Percentiles rank a stretch among this genome's conserved stretches.
These are phyloP conservation scores for Fusarium verrucosum DNA, from an alignment of 2,329 filamentous ascomycete species.

Conservation along the genomic window DNA sequence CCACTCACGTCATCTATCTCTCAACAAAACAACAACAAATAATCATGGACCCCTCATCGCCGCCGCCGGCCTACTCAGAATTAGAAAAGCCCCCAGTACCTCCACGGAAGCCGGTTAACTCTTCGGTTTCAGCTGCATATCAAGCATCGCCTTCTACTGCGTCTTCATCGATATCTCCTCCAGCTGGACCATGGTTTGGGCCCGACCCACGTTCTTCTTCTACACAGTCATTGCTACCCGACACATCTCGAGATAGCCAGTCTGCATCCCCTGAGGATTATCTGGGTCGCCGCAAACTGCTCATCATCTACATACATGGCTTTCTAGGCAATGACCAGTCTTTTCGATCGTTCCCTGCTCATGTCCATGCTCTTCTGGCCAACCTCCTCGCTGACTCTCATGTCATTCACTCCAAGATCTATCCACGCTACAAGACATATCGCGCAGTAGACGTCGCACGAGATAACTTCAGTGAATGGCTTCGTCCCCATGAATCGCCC, in stretches of 20 bases:
- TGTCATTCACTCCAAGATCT: slow-evolving; percentile 86
- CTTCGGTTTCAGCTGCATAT: slow-evolving; percentile 10
- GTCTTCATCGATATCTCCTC: neutral
- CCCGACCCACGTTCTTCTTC: slow-evolving; percentile 61
- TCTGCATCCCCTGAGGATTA: slow-evolving; percentile 9
- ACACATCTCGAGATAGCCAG: slow-evolving; percentile 12
- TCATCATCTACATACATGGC: slow-evolving; percentile 87
- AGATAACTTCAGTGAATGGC: slow-evolving; percentile 85
- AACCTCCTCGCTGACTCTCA: slow-evolving; percentile 75
- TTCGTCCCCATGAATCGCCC: slow-evolving; percentile 77
- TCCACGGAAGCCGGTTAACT: slow-evolving; percentile 24
- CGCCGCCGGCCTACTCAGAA: slow-evolving; percentile 31
- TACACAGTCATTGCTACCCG: slow-evolving; percentile 54
- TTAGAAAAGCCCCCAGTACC: slow-evolving; percentile 25
- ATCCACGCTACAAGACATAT: slow-evolving; percentile 81
- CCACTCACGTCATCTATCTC: neutral
- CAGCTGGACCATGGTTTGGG: slow-evolving; percentile 33
- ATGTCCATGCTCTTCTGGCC: slow-evolving; percentile 80
- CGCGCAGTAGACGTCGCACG: slow-evolving; percentile 76
- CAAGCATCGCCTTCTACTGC: slow-evolving; percentile 7
- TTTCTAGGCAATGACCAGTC: slow-evolving; percentile 90
- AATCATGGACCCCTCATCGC: slow-evolving; percentile 19
- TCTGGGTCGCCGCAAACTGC: slow-evolving; percentile 62
- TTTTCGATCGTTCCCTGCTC: slow-evolving; percentile 87
- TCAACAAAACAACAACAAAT: slow-evolving; percentile 1